Evolutionary conservation across 148 eudicot species (phyloP), one percentile per base, ranked within the genome.

Genomic region (Amaranthus cruentus): DNA sequence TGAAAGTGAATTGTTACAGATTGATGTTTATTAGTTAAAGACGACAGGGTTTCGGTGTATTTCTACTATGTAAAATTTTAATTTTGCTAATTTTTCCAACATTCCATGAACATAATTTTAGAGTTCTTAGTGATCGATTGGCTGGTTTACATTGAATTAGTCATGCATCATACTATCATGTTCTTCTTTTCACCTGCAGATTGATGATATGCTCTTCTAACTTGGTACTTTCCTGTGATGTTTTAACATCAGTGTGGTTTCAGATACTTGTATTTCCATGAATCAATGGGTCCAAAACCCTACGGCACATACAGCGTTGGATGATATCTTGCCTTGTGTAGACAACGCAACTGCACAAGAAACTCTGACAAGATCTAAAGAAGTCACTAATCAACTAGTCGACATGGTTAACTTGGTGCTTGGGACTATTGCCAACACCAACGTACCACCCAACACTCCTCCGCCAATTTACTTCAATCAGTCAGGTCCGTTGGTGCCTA

Each of bases 261-360:
- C 91, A 72, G 98, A 94, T 70, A 91, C 97, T 7, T 94, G 98
- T 80, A 87, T 86, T 14, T 90, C 93, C 53, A 91, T 94, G 97
- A 84, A 91, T 59, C 82, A 91, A 47, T 94, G 98, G 98, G 97
- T 91, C 58, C 81, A 78, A 63, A 80, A 88, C 76, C 97, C 97
- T 4, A 84, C 83, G 44, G 89, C 87, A 46, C 90, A 94, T 71
- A 88, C 97, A 0, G 92, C 98, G 50, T 75, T 91, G 58, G 96
- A 89, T 66, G 91, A 88, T 53, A 90, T 91, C 15, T 83, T 94
- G 64, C 95, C 97, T 0, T 91, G 97, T 75, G 96, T 89, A 66
- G 97, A 91, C 76, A 80, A 75, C 6, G 81, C 83, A 65, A 91
- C 96, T 42, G 89, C 97, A 5, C 87, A 85, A 81, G 86, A 86